A percentile compares a stretch with the other conserved stretches of the same genome.
phyloP scores from a whole-genome alignment of 768 basidiomycete genomes.

The Russula ochroleuca region DNA sequence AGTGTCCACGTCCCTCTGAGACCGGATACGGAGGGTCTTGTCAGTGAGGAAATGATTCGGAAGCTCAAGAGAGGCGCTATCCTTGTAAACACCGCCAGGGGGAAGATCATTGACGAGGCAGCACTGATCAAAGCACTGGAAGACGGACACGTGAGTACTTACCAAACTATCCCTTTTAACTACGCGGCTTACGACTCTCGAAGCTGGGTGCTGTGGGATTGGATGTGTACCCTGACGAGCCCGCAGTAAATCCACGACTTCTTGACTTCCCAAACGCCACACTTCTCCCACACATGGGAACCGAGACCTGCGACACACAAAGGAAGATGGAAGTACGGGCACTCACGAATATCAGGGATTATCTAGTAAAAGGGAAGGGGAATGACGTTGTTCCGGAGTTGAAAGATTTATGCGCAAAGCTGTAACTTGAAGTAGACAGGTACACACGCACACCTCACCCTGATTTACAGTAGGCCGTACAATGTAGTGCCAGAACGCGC shows the following conservation, averaged over 20 bases:
- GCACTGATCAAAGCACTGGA: slow-evolving; percentile 83
- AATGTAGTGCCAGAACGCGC: too few species aligned
- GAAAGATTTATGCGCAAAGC: slow-evolving; percentile 24
- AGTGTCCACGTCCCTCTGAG: slow-evolving; percentile 83
- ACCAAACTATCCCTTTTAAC: neutral
- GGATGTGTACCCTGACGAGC: slow-evolving; percentile 85
- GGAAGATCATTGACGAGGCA: slow-evolving; percentile 83
- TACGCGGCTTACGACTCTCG: neutral
- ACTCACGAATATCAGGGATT: slow-evolving; percentile 70
- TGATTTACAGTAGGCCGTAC: neutral
- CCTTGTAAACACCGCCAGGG: slow-evolving; percentile 86
- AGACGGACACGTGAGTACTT: slow-evolving; percentile 72
- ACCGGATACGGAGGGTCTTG: slow-evolving; percentile 64
- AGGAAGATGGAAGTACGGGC: slow-evolving; percentile 83
- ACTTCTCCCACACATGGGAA: slow-evolving; percentile 90
- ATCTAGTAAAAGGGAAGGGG: slow-evolving; percentile 57
- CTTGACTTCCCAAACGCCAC: slow-evolving; percentile 80
- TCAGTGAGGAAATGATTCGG: slow-evolving; percentile 72
- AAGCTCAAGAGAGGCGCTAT: slow-evolving; percentile 72
- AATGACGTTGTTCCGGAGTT: slow-evolving; percentile 64
- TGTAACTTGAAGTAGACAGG: slow-evolving; percentile 5
- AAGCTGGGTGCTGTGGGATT: slow-evolving; percentile 78
- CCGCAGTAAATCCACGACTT: slow-evolving; percentile 70
- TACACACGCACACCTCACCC: neutral
- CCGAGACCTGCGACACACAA: slow-evolving; percentile 77